phyloP scores from a whole-genome alignment of 768 basidiomycete genomes.

The Strobilomyces echinocephalus region DNA sequence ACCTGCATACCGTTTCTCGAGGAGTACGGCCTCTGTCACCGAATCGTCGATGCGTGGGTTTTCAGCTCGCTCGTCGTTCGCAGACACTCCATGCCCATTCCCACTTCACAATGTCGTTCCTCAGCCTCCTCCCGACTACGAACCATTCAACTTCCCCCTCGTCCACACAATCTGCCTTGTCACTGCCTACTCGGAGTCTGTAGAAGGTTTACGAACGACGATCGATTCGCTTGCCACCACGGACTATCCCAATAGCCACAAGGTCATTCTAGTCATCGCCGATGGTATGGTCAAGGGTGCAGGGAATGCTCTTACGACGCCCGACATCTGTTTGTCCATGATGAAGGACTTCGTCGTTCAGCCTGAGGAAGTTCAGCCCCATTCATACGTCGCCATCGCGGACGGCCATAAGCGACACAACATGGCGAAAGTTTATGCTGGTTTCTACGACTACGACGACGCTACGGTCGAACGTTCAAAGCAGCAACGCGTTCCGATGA shows the following conservation, averaged over 20 bases:
- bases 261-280: conserved; percentile 89
- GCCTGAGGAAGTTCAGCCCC: conserved; percentile 80
- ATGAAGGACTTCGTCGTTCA: conserved; percentile 91
- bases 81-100: conserved; percentile 84
- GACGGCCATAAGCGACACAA: conserved; percentile 99
- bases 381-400: conserved; percentile 97
- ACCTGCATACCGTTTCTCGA: conserved; percentile 65
- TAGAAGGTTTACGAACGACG: conserved; percentile 94
- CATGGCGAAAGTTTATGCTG: conserved; percentile 98
- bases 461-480: conserved; percentile 85
- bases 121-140: conserved; percentile 85
- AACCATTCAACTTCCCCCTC: conserved; percentile 95
- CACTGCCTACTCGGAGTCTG: conserved; percentile 96
- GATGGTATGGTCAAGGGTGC: conserved; percentile 98
- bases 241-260: conserved; percentile 98
- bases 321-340: conserved; percentile 91
- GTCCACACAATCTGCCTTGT: conserved; percentile 93
- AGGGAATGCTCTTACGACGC: conserved; percentile 84
- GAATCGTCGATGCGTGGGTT: conserved; percentile 33
- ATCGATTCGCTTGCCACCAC: conserved; percentile 98
- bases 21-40: conserved; percentile 73
- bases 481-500: conserved; percentile 94
- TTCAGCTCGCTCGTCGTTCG: conserved; percentile 46
- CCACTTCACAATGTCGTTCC: conserved; percentile 86
- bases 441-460: conserved; percentile 94